A percentile compares a stretch with the other conserved stretches of the same genome.
phyloP scores from a whole-genome alignment of 2,329 filamentous ascomycete species.

The Aspergillus felis region DNA sequence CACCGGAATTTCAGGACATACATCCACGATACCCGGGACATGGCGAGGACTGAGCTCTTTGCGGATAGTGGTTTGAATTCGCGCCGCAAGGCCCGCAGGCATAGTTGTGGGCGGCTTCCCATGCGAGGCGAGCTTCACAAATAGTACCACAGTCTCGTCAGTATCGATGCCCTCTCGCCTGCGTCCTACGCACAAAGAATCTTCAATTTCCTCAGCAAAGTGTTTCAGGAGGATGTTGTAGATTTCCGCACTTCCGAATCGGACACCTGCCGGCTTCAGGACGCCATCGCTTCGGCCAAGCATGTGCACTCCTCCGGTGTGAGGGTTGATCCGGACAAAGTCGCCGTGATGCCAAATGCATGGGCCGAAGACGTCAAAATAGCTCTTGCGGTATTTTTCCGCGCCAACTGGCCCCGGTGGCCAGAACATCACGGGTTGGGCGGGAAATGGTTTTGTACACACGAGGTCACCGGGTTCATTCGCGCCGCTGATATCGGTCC shows the following conservation, averaged over 20 bases:
- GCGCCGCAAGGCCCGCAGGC: conserved; percentile 54
- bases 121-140: conserved; percentile 66
- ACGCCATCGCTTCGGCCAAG: conserved; percentile 89
- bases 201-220: conserved; percentile 73
- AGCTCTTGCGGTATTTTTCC: conserved; percentile 74
- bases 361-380: conserved; percentile 76
- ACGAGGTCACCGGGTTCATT: conserved; percentile 82
- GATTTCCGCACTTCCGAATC: conserved; percentile 92
- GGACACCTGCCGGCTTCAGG: conserved; percentile 83
- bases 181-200: conserved; percentile 83
- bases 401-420: conserved; percentile 60
- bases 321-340: conserved; percentile 69
- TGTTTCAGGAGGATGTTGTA: conserved; percentile 89
- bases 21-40: conserved; percentile 78
- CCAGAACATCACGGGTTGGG: conserved; percentile 88
- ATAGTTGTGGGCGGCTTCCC: conserved; percentile 41
- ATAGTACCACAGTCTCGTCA: conserved; percentile 85
- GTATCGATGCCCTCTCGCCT: conserved; percentile 63
- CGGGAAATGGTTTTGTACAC: conserved; percentile 81
- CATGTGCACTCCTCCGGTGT: conserved; percentile 80
- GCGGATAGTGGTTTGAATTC: conserved; percentile 66
- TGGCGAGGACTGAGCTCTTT: conserved; percentile 82
- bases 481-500: conserved; percentile 54
- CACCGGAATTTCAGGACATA: conserved; percentile 81
- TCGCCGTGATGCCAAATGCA: conserved; percentile 88